Evolutionary conservation across 441 rosid genomes (phyloP), one percentile per base, ranked within the genome.

Genomic region (Eruca vesicaria): DNA sequence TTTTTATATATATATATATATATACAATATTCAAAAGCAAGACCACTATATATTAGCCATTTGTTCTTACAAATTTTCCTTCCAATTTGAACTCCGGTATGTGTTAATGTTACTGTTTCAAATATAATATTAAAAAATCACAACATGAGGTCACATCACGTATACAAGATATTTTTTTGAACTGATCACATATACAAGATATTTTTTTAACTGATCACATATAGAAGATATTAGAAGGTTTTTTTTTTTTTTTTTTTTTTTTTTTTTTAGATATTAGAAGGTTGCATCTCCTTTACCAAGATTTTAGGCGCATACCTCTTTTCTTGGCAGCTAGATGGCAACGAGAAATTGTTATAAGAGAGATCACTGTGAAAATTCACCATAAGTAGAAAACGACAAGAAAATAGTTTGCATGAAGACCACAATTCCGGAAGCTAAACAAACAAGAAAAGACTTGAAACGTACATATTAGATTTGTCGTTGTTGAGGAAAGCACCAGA

Each of bases 271-370:
- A 48, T 48, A 15, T 16, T 48, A 48, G 10, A 7, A 48, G 55
- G 55, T 48, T 48, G 55, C 19, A 48, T 48, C 20, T 15, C 55
- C 9, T 57, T 15, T 57, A 26, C 33, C 35, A n/a, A 26, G 62
- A 53, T 31, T 41, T 45, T 11, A 67, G 5, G 61, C 18, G n/a
- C 55, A 15, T 48, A 48, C 55, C 55, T 66, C 81, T 79, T 83
- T 45, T 78, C 84, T 55, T 6, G 78, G 85, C 98, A 94, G 82
- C 81, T 36, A 83, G 82, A 31, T 63, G 82, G 3, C 77, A 84
- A 61, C 8, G 83, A 58, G 43, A 94, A 91, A 82, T 86, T 76
- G 67, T 94, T 94, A 78, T 85, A 89, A 9, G 98, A 90, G 68
- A 94, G 84, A 78, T 91, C 98, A 59, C 98, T 90, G 88, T 57